phyloP scores from a whole-genome alignment of 202 grass and related monocot species.

The Cymbopogon flexuosus region DNA sequence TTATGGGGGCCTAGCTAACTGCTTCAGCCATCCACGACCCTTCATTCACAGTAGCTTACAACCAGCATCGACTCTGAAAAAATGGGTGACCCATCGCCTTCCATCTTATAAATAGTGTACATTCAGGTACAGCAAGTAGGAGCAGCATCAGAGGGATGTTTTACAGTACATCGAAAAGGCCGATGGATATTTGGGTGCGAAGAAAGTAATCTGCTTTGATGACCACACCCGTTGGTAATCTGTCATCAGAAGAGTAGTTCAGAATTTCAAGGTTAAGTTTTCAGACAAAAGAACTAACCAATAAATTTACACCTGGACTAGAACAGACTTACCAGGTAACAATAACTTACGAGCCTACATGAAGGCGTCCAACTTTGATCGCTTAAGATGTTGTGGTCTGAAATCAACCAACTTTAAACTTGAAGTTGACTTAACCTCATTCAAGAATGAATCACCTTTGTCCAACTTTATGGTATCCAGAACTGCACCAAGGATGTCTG shows the following conservation, averaged over 20 bases:
- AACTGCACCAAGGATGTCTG: constrained; percentile 68
- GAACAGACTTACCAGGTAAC: constrained; percentile 42
- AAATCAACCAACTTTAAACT: constrained; percentile 79
- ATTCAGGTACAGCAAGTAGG: neutral
- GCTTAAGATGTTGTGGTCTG: constrained; percentile 48
- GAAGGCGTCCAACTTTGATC: constrained; percentile 75
- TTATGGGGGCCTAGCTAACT: constrained; percentile 29
- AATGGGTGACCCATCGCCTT: constrained; percentile 7
- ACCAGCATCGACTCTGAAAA: constrained; percentile 33
- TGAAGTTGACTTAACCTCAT: constrained; percentile 51
- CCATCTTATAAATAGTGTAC: constrained; percentile 17
- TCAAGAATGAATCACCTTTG: constrained; percentile 62
- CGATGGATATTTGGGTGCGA: constrained; percentile 16
- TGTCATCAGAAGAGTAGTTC: constrained; percentile 36
- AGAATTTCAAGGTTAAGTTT: neutral
- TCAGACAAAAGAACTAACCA: neutral
- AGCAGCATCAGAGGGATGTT: constrained; percentile 8
- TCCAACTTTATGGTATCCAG: constrained; percentile 56
- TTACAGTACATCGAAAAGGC: constrained; percentile 34
- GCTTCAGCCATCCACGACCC: constrained; percentile 14
- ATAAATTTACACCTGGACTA: neutral
- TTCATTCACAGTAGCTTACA: constrained; percentile 15
- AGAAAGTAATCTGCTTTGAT: constrained; percentile 19
- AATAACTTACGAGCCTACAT: constrained; percentile 39
- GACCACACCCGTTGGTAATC: constrained; percentile 38